phyloP scores from a whole-genome alignment of 139 green algal species.

The Ulvella scutata region DNA sequence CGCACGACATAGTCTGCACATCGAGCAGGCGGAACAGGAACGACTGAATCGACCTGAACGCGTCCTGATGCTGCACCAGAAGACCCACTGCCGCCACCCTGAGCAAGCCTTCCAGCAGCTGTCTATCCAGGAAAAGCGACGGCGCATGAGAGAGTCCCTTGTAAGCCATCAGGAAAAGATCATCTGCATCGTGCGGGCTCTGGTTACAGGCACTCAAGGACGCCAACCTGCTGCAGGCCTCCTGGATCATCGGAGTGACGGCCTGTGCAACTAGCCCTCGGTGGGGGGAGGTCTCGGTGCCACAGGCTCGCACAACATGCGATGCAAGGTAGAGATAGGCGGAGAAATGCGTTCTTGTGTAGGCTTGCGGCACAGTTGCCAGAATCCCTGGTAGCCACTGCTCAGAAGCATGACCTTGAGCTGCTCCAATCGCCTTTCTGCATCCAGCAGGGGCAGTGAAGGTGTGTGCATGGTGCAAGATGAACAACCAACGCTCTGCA shows the following conservation, averaged over 20 bases:
- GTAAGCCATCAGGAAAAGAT: conserved; percentile 1
- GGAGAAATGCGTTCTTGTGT: neutral
- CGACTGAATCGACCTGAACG: neutral
- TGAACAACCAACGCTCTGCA: neutral
- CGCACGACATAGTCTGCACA: neutral
- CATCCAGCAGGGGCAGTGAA: neutral
- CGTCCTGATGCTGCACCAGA: conserved; percentile 1
- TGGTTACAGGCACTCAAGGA: neutral
- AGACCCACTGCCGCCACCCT: neutral
- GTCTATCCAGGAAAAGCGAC: neutral
- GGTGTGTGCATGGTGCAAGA: neutral
- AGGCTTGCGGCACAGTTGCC: neutral
- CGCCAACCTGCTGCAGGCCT: neutral
- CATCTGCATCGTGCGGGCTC: neutral
- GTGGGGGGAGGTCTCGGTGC: neutral
- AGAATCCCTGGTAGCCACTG: neutral
- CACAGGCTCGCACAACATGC: neutral
- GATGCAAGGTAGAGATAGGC: neutral
- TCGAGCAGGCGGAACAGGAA: neutral
- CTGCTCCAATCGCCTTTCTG: neutral
- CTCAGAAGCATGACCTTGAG: neutral
- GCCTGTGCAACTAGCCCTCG: neutral
- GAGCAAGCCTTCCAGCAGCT: neutral
- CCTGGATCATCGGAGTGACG: neutral
- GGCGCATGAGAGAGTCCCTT: neutral